Percentiles rank a stretch among this genome's conserved stretches.
phyloP scores from a whole-genome alignment of 1,284 basidiomycete genomes.

The Pisolithus thermaeus region DNA sequence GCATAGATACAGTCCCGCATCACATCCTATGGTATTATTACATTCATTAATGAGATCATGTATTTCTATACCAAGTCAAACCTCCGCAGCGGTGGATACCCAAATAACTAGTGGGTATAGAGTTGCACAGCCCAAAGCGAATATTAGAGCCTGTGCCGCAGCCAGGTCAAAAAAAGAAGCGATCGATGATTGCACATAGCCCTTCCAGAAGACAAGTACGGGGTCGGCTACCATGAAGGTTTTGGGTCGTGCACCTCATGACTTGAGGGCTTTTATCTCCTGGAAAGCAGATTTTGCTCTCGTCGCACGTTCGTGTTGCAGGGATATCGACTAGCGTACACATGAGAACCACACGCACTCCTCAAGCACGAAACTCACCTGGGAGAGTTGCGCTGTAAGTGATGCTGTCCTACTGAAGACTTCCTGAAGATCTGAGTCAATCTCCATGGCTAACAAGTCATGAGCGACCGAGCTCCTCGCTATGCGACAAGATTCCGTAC shows the following conservation, averaged over 20 bases:
- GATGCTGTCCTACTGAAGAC: constrained; percentile 20
- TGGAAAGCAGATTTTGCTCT: constrained; percentile 35
- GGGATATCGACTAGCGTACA: constrained; percentile 35
- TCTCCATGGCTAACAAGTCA: constrained; percentile 9
- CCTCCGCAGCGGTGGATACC: too few species aligned
- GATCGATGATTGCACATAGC: too few species aligned
- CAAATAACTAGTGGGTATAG: too few species aligned
- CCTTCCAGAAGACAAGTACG: too few species aligned
- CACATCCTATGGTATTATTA: not conserved
- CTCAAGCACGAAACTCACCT: constrained; percentile 32
- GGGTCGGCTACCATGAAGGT: too few species aligned
- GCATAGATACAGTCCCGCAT: constrained; percentile 12
- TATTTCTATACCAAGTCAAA: too few species aligned
- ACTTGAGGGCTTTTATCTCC: constrained; percentile 44
- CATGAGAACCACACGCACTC: not conserved
- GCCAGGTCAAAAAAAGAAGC: too few species aligned
- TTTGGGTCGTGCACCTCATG: constrained; percentile 21
- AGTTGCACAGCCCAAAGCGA: too few species aligned
- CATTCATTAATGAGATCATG: not conserved
- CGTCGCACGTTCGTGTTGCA: constrained; percentile 40
- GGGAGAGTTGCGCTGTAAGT: constrained; percentile 44
- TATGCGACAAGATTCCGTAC: constrained; percentile 8
- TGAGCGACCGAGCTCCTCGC: too few species aligned
- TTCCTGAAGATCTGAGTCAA: constrained; percentile 11
- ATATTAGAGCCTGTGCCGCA: too few species aligned